These are phyloP conservation scores for Fusarium xyrophilum DNA, from an alignment of 2,329 filamentous ascomycete species.

Conservation along the genomic window DNA sequence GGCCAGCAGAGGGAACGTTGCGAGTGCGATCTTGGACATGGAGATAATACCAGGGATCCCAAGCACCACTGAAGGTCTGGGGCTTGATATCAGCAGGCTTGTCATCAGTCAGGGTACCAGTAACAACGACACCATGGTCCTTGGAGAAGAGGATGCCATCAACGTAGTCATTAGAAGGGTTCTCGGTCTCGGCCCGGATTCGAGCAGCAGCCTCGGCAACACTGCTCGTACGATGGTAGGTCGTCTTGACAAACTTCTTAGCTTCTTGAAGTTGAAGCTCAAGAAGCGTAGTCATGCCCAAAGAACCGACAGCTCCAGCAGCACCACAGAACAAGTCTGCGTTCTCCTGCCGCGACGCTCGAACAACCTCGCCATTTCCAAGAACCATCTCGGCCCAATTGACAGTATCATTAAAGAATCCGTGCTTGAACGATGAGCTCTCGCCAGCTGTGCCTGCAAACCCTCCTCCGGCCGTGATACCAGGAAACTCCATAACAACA, in stretches of 20 bases:
- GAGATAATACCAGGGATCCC: constrained; percentile 78
- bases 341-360: constrained; percentile 60
- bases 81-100: constrained; percentile 42
- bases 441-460: constrained; percentile 72
- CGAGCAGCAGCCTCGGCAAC: constrained; percentile 48
- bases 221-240: constrained; percentile 58
- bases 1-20: constrained; percentile 29
- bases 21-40: constrained; percentile 61
- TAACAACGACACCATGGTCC: constrained; percentile 64
- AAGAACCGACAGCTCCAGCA: constrained; percentile 70
- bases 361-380: constrained; percentile 63
- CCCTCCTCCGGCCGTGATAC: constrained; percentile 72
- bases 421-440: constrained; percentile 71
- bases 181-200: constrained; percentile 53
- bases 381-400: constrained; percentile 70
- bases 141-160: constrained; percentile 71
- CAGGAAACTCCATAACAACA: constrained; percentile 75
- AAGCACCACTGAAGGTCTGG: constrained; percentile 66
- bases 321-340: constrained; percentile 69
- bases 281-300: constrained; percentile 70
- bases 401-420: constrained; percentile 69
- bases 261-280: constrained; percentile 66
- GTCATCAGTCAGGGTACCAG: constrained; percentile 62
- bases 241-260: constrained; percentile 62
- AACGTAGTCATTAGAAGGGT: constrained; percentile 64